Percentiles rank a stretch among this genome's conserved stretches.
Conservation (phyloP, 176 grass and related monocot genomes). For the Guadua angustifolia region DNA sequence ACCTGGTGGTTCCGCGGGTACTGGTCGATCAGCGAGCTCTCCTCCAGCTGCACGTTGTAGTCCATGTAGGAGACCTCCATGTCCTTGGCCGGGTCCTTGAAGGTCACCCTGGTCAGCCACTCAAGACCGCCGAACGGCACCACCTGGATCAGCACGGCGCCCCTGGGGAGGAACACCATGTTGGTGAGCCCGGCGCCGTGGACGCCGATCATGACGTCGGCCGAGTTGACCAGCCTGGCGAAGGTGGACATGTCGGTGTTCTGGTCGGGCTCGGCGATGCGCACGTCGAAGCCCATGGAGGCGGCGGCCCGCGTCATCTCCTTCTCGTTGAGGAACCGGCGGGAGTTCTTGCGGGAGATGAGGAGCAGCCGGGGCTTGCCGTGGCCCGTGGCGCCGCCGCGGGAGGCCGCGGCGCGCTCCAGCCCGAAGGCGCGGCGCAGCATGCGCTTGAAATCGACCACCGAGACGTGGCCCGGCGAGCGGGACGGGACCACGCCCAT, state of each 20-base stretch:
- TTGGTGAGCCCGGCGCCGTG: constrained; percentile 85
- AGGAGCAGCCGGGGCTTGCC: constrained; percentile 62
- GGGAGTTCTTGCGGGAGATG: constrained; percentile 60
- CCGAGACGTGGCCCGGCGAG: constrained; percentile 53
- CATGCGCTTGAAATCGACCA: constrained; percentile 70
- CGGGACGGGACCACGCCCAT: constrained; percentile 61
- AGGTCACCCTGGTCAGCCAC: constrained; percentile 82
- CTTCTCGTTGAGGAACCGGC: constrained; percentile 67
- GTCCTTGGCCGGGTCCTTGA: constrained; percentile 69
- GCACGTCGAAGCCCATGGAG: constrained; percentile 57
- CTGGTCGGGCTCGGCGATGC: constrained; percentile 69
- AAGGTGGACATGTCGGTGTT: constrained; percentile 66
- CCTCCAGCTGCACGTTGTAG: constrained; percentile 75
- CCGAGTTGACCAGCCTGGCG: constrained; percentile 63
- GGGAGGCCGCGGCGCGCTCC: constrained; percentile 56
- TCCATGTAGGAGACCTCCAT: constrained; percentile 93
- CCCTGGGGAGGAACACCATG: constrained; percentile 89
- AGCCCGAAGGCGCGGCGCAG: constrained; percentile 76
- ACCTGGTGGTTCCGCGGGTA: constrained; percentile 85
- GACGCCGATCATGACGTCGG: constrained; percentile 75
- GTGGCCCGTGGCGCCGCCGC: constrained; percentile 39
- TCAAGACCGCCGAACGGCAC: constrained; percentile 78
- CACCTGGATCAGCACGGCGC: constrained; percentile 82
- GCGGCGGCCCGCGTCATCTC: constrained; percentile 49
- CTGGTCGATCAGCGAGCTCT: constrained; percentile 82